Evolutionary conservation across 2,329 filamentous ascomycete genomes (phyloP).

Genomic region (Penicillium decumbens): DNA sequence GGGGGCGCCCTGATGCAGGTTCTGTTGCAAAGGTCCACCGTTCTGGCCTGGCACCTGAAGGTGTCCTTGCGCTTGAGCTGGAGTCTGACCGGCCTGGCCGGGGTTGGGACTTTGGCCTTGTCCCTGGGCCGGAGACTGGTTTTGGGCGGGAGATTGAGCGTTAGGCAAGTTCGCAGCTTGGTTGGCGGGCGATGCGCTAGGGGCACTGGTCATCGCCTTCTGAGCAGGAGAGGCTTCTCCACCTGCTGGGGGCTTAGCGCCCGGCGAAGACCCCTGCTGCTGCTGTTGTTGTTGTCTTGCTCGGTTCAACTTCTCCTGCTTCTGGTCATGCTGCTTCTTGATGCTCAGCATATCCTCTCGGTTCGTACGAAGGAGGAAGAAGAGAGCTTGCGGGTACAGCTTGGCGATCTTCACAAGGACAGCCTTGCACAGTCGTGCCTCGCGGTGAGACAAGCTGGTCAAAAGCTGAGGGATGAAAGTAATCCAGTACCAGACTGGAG

Average conservation of each 20-base stretch:
- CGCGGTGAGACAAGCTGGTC: constrained; percentile 83
- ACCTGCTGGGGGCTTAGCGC: constrained; percentile 38
- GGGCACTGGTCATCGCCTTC: constrained; percentile 46
- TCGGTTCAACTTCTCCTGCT: constrained; percentile 55
- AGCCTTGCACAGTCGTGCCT: constrained; percentile 77
- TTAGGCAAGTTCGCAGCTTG: constrained; percentile 24
- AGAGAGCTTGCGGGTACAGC: constrained; percentile 88
- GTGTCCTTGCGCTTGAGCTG: constrained; percentile 20
- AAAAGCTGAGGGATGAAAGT: constrained; percentile 97
- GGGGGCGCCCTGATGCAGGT: constrained; percentile 17
- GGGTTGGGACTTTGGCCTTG: constrained; percentile 15
- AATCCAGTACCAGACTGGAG: constrained; percentile 99
- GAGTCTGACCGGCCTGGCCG: constrained; percentile 12
- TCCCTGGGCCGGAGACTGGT: constrained; percentile 23
- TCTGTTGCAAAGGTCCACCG: constrained; percentile 23
- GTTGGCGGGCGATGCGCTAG: constrained; percentile 24
- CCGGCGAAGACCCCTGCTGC: constrained; percentile 37
- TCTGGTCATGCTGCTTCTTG: constrained; percentile 74
- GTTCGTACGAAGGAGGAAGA: constrained; percentile 90
- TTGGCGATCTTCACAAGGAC: constrained; percentile 93
- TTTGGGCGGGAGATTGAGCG: constrained; percentile 21
- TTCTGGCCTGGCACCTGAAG: constrained; percentile 30
- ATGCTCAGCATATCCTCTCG: constrained; percentile 90
- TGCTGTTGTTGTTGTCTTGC: constrained; percentile 60
- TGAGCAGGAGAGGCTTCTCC: constrained; percentile 43